phyloP scores from a whole-genome alignment of 2,329 filamentous ascomycete genomes.

The Pyrenochaeta sp. region DNA sequence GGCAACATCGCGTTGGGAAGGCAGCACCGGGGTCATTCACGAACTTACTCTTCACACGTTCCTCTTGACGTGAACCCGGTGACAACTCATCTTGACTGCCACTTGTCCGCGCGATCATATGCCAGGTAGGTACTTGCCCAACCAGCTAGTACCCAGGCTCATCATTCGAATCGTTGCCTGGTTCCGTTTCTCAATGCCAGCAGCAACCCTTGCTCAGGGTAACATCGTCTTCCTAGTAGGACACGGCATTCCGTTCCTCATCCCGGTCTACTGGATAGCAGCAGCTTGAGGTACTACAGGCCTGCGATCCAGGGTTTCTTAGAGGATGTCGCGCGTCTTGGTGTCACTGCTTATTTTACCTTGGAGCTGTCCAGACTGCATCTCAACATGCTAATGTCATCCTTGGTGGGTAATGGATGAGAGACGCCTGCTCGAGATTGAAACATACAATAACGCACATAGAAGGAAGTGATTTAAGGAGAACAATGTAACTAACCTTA shows the following conservation, averaged over 20 bases:
- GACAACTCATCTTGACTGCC: conserved; percentile 15
- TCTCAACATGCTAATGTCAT: background rate
- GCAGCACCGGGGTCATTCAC: conserved; percentile 16
- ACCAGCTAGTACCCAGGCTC: conserved; percentile 11
- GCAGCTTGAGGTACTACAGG: too few relatives aligned
- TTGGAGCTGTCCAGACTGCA: too few relatives aligned
- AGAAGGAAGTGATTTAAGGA: background rate
- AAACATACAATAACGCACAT: background rate
- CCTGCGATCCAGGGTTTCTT: too few relatives aligned
- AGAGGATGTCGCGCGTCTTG: background rate
- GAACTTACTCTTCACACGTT: conserved; percentile 10
- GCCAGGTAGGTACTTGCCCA: conserved; percentile 14
- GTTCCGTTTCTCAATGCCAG: conserved; percentile 6
- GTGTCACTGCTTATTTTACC: too few relatives aligned
- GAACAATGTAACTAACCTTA: conserved; percentile 26
- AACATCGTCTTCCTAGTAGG: conserved; percentile 12
- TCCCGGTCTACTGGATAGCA: too few relatives aligned
- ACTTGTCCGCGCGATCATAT: conserved; percentile 27
- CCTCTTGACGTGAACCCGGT: conserved; percentile 17
- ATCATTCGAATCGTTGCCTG: conserved; percentile 13
- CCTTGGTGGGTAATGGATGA: background rate
- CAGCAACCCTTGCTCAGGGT: conserved; percentile 8
- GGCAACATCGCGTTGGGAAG: conserved; percentile 10
- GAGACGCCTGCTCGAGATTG: background rate
- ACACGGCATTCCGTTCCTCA: conserved; percentile 2